Evolutionary conservation across 139 green algal species (phyloP).

Genomic region (Eudorina sp.): DNA sequence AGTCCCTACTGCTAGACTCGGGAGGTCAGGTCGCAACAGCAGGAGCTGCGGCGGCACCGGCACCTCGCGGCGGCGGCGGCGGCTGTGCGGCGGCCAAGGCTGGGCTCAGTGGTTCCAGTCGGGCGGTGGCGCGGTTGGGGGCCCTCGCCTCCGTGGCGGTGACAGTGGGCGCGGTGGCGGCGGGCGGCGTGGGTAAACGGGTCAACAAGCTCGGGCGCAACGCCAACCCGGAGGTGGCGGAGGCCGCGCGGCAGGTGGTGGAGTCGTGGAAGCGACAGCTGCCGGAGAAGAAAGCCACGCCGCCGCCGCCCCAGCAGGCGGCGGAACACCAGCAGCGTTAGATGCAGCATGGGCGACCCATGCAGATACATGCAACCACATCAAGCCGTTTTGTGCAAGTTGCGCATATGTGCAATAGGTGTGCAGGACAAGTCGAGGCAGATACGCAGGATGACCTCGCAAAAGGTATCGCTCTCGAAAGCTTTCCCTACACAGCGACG

Average conservation of each 20-base stretch:
- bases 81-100: not conserved
- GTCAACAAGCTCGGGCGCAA: not conserved
- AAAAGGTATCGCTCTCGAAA: too few relatives aligned
- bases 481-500: too few relatives aligned
- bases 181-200: constrained; percentile 11
- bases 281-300: not conserved
- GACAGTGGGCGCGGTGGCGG: constrained; percentile 10
- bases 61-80: not conserved
- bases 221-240: not conserved
- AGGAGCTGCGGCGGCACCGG: not conserved
- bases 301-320: not conserved
- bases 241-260: constrained; percentile 29
- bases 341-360: too few relatives aligned
- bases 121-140: not conserved
- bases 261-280: constrained; percentile 38
- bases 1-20: not conserved
- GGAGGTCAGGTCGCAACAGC: not conserved
- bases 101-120: too few relatives aligned
- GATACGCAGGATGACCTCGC: too few relatives aligned
- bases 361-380: too few relatives aligned
- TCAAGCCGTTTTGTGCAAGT: too few relatives aligned
- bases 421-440: too few relatives aligned
- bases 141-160: constrained; percentile 6
- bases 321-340: too few relatives aligned
- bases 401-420: too few relatives aligned